phyloP scores from a whole-genome alignment of 345 rosid species.

The Melaleuca alternifolia region DNA sequence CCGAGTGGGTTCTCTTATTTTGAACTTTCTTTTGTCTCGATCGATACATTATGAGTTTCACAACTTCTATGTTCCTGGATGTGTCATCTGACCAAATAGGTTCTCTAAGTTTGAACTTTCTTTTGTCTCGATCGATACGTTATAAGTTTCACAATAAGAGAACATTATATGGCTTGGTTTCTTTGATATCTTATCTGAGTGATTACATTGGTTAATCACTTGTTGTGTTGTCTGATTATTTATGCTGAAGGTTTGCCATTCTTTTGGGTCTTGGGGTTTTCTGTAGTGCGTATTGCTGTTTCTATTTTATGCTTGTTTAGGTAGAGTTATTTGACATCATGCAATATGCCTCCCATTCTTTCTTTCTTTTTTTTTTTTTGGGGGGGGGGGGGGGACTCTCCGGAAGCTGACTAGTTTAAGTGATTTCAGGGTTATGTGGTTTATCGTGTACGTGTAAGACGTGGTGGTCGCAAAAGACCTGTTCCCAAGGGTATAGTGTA shows the following conservation, averaged over 20 bases:
- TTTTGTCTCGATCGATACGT: constrained; percentile 16
- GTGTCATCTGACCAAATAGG: constrained; percentile 9
- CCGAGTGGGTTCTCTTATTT: constrained; percentile 5
- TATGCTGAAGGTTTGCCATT: not conserved
- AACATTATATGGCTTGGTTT: not conserved
- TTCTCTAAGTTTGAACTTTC: not conserved
- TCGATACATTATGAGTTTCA: not conserved
- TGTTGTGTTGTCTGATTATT: not conserved
- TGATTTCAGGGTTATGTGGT: constrained; percentile 63
- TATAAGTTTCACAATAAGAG: not conserved
- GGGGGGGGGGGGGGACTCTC: not conserved
- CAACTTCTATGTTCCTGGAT: not conserved
- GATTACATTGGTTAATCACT: not conserved
- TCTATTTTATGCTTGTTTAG: not conserved
- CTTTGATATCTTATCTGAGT: not conserved
- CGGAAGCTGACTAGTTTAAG: not conserved
- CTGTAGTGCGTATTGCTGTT: not conserved
- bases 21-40: constrained; percentile 14
- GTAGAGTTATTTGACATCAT: not conserved
- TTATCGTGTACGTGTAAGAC: constrained; percentile 33
- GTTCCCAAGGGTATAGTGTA: constrained; percentile 70
- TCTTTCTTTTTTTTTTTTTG: too few relatives aligned
- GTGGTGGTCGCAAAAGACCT: constrained; percentile 99
- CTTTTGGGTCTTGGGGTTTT: not conserved
- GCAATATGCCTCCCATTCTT: not conserved